phyloP scores from a whole-genome alignment of 768 basidiomycete species.

The Cyclocybe cylindracea region DNA sequence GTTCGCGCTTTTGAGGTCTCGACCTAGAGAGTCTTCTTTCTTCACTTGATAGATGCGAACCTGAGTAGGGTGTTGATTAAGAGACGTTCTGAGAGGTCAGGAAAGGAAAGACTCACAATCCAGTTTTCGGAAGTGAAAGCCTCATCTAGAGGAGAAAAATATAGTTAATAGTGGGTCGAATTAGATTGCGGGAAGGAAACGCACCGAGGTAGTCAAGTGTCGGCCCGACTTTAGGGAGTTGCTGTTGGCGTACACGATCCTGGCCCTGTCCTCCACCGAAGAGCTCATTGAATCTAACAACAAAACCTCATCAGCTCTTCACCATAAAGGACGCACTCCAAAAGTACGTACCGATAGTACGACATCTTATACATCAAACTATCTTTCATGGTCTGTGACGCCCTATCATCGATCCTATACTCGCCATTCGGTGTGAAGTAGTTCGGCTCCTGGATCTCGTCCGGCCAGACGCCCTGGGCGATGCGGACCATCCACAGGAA shows the following conservation, averaged over 20 bases:
- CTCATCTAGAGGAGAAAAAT: slow-evolving; percentile 62
- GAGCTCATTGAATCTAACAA: slow-evolving; percentile 76
- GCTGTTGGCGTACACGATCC: slow-evolving; percentile 91
- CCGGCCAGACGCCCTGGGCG: slow-evolving; percentile 95
- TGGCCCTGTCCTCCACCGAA: slow-evolving; percentile 71
- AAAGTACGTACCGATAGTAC: slow-evolving; percentile 73
- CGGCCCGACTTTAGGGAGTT: slow-evolving; percentile 74
- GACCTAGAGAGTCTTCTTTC: slow-evolving; percentile 88
- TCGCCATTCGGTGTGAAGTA: slow-evolving; percentile 94
- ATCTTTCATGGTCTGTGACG: slow-evolving; percentile 87
- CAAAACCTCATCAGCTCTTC: slow-evolving; percentile 2
- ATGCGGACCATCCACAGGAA: slow-evolving; percentile 99
- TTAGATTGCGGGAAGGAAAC: slow-evolving; percentile 23
- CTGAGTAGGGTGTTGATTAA: slow-evolving; percentile 28
- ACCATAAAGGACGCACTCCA: too few relatives aligned
- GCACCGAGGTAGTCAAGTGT: slow-evolving; percentile 86
- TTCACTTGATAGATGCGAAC: slow-evolving; percentile 95
- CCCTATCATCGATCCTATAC: slow-evolving; percentile 87
- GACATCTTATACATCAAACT: slow-evolving; percentile 99
- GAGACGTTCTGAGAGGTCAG: not conserved
- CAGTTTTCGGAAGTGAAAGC: slow-evolving; percentile 99
- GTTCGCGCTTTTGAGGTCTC: slow-evolving; percentile 86
- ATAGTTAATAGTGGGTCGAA: not conserved
- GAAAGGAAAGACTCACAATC: slow-evolving; percentile 65
- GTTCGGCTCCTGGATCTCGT: slow-evolving; percentile 93